These are phyloP conservation scores for Fusarium proliferatum DNA, from an alignment of 2,329 filamentous ascomycete genomes.

Conservation along the genomic window DNA sequence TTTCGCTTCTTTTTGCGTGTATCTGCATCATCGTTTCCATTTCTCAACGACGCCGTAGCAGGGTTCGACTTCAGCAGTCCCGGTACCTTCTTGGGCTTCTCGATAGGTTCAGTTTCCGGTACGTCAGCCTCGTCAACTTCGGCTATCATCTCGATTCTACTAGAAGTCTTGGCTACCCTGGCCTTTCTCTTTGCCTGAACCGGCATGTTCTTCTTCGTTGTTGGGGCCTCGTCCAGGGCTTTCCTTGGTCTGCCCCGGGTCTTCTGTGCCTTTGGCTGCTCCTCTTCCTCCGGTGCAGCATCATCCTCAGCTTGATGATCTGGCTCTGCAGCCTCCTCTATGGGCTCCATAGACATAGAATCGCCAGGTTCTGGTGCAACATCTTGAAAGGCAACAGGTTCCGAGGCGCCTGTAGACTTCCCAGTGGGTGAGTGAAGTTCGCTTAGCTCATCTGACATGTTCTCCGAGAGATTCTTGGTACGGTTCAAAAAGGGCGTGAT, in stretches of 20 bases:
- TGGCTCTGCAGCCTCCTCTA: constrained; percentile 11
- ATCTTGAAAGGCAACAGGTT: constrained; percentile 52
- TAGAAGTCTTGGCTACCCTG: constrained; percentile 38
- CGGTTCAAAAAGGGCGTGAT: constrained; percentile 94
- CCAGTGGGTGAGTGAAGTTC: constrained; percentile 42
- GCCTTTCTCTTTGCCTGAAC: constrained; percentile 50
- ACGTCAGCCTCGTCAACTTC: constrained; percentile 51
- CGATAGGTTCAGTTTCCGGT: constrained; percentile 46
- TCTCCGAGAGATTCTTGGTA: constrained; percentile 62
- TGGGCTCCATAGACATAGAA: constrained; percentile 16
- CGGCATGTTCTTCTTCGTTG: constrained; percentile 59
- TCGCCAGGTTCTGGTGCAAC: constrained; percentile 21
- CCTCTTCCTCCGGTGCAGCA: constrained; percentile 14
- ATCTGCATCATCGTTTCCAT: constrained; percentile 49
- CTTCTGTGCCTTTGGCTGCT: constrained; percentile 47
- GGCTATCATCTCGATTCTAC: constrained; percentile 53
- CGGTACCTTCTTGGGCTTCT: constrained; percentile 19
- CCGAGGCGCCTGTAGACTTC: constrained; percentile 21
- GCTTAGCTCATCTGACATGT: constrained; percentile 49
- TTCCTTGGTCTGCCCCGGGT: constrained; percentile 59
- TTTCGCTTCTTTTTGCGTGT: constrained; percentile 79
- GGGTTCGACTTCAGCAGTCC: constrained; percentile 25
- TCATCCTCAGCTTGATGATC: constrained; percentile 14
- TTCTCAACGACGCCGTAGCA: constrained; percentile 5
- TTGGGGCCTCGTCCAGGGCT: constrained; percentile 57